Percentiles rank a stretch among this genome's conserved stretches.
Conservation (phyloP, 768 basidiomycete species). For the Auricularia cornea region DNA sequence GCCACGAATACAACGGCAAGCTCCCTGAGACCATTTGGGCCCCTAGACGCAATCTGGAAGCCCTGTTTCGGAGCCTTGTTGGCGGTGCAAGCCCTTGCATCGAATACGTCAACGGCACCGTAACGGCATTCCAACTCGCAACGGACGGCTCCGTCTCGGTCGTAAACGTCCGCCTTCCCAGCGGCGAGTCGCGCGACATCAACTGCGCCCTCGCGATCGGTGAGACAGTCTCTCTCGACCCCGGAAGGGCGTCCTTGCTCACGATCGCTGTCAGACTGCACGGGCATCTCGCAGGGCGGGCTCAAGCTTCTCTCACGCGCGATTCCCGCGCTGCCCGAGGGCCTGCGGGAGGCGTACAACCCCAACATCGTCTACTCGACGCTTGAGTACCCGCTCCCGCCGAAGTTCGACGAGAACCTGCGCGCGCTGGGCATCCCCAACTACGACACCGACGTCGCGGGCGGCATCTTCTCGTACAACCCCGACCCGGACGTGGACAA, state of each 20-base stretch:
- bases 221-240: slow-evolving; percentile 5
- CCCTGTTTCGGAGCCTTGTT: slow-evolving; percentile 22
- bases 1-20: slow-evolving; percentile 7
- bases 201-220: slow-evolving; percentile 17
- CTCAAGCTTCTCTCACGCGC: slow-evolving; percentile 19
- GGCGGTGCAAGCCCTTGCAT: slow-evolving; percentile 16
- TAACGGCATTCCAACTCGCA: slow-evolving; percentile 15
- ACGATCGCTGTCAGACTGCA: slow-evolving; percentile 20
- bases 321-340: slow-evolving; percentile 1
- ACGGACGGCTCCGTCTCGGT: too few species aligned
- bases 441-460: slow-evolving; percentile 9
- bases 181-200: slow-evolving; percentile 7
- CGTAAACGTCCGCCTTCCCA: slow-evolving; percentile 8
- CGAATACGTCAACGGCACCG: slow-evolving; percentile 18
- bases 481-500: slow-evolving; percentile 8
- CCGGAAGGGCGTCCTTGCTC: too few species aligned
- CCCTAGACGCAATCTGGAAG: slow-evolving; percentile 22
- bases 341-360: slow-evolving; percentile 16
- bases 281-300: slow-evolving; percentile 20
- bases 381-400: slow-evolving; percentile 11
- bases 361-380: slow-evolving; percentile 17
- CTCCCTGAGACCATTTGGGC: slow-evolving; percentile 17
- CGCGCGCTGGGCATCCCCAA: slow-evolving; percentile 6
- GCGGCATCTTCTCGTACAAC: slow-evolving; percentile 8
- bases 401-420: slow-evolving; percentile 10